Base-by-base conservation (phyloP, 2,329 filamentous ascomycete genomes). In the Kalmusia sp. region DNA sequence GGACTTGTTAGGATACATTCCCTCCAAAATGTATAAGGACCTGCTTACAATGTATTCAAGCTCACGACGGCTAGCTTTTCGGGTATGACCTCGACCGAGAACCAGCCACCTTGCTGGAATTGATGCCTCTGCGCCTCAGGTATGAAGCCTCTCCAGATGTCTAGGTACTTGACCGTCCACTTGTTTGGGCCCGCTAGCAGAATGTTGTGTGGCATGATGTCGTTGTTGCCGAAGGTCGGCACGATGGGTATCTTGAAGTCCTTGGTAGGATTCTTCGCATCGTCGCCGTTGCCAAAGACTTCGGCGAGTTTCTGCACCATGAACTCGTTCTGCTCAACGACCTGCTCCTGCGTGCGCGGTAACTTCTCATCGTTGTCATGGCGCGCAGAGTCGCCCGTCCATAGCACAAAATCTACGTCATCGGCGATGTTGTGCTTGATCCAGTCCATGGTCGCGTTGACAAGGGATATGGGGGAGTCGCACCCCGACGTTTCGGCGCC, bases 141-240 rank as follows among this genome's bases (percentile, higher is more conserved):
- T 55, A 99, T 96, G 70, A 98, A 96, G 31, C 83, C 82, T 41
- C 79, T 77, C 95, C 95, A 99, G 19, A 98, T 85, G 19, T 89
- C 82, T 22, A 86, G 79, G 64, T 95, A 97, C 40, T 82, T 82
- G 53, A 84, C 84, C 0, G 96, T 90, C 88, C 93, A 96, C 58
- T 84, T 84, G 67, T 97, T 97, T 14, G 95, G 95, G 0, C 93
- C 95, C 1, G 85, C 82, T 35, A 86, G 80, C 72, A 99, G 87
- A 69, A 98, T 96, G 68, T 99, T 99, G 77, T 99, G 95, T 1
- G 95, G 95, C 55, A 97, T 85, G 53, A 99, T 93, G 69, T 99
- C 95, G 75, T 99, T 99, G 78, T 99, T 99, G 55, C 95, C 95
- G 63, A 97, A 88, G 0, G 88, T 97, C 0, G 95, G 93, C 17